Base-by-base conservation (phyloP, 305 asterid species). In the Plantago lanceolata region DNA sequence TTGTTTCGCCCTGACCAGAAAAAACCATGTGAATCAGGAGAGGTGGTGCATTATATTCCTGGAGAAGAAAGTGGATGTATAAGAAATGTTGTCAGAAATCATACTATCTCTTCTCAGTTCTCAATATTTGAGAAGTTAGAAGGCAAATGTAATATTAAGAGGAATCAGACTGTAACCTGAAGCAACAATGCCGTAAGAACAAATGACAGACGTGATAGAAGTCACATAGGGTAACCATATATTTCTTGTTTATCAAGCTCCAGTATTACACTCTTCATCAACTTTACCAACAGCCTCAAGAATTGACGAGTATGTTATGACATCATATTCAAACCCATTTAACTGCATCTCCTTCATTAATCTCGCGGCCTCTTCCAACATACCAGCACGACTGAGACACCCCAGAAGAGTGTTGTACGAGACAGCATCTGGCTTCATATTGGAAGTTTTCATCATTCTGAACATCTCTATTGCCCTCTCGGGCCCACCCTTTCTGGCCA, bases 341-440 rank as follows among this genome's bases (percentile, higher is more conserved):
- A 24, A 59, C 16, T 37, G 76, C 98, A 92, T 92, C 86, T 89
- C 97, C 66, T 84, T 84, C 98, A 92, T 92, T 75, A 92, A 72
- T 73, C 65, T 85, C 8, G 98, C 89, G 64, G 96, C 96, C 80
- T 92, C 98, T 73, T 92, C 98, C 59, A 92, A 87, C 96, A 87
- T 85, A 20, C 98, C 97, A 54, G 89, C 91, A 61, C 89, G 91
- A 73, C 98, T 89, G 2, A 92, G 79, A 73, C 94, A 85, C 43
- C 98, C 84, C 19, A 92, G 82, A 73, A 92, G 67, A 5, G 96
- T 92, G 69, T 89, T 89, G 71, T 92, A 89, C 13, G 97, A 85
- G 33, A 92, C 88, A 8, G 79, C 87, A 67, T 92, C 97, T 0
- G 91, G 96, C 66, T 84, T 89, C 79, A 71, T 76, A 19, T 76